These are phyloP conservation scores for Centaurea solstitialis DNA, from an alignment of 129 eudicot genomes.

Conservation along the genomic window DNA sequence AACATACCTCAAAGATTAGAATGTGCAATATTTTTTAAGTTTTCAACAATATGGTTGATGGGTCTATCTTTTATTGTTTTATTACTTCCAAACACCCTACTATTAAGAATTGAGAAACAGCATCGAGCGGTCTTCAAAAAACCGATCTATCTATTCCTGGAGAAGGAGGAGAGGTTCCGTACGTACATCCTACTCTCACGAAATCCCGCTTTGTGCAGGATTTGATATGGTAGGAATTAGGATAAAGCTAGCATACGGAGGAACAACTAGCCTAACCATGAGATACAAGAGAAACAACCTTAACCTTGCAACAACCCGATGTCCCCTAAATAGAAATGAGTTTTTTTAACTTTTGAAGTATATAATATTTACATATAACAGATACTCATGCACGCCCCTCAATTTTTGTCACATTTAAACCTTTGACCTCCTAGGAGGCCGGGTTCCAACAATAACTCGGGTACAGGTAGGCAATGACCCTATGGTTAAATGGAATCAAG, in stretches of 20 bases:
- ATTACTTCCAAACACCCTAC: not conserved
- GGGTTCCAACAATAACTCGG: not conserved
- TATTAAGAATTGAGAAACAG: not conserved
- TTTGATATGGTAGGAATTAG: too few species aligned
- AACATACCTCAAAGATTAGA: conserved; percentile 18
- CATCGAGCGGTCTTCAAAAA: not conserved
- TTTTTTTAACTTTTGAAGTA: too few species aligned
- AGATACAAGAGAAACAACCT: too few species aligned
- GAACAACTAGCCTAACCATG: too few species aligned
- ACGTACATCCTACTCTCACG: too few species aligned
- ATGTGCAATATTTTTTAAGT: conserved; percentile 20
- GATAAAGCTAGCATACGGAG: too few species aligned
- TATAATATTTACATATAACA: too few species aligned
- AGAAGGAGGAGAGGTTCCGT: not conserved
- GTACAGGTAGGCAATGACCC: not conserved
- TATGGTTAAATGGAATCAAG: not conserved
- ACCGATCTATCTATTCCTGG: not conserved
- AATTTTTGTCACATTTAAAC: too few species aligned
- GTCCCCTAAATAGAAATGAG: too few species aligned
- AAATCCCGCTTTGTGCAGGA: too few species aligned
- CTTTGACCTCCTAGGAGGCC: not conserved
- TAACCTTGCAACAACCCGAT: too few species aligned
- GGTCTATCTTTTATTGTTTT: conserved; percentile 11
- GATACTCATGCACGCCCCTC: too few species aligned
- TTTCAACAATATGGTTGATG: conserved; percentile 7